Conservation (phyloP, 2,329 filamentous ascomycete genomes). For the Ascochyta viciae-villosae region DNA sequence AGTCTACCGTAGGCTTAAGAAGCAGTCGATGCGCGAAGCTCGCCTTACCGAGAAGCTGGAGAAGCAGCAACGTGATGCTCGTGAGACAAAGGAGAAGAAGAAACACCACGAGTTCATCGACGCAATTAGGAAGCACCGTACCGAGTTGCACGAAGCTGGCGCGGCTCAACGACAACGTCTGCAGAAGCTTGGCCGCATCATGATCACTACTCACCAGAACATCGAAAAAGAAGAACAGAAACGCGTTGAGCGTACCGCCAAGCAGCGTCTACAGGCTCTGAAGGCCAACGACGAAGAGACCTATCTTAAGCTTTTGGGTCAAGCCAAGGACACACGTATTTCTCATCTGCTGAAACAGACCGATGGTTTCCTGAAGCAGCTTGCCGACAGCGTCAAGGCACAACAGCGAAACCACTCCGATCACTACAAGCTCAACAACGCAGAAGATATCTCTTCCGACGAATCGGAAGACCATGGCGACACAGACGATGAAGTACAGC, state of each 20-base stretch:
- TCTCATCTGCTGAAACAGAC: conserved; percentile 96
- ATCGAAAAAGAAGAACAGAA: conserved; percentile 99
- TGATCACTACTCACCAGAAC: conserved; percentile 88
- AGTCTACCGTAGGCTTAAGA: conserved; percentile 93
- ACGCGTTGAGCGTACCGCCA: conserved; percentile 94
- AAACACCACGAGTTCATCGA: conserved; percentile 92
- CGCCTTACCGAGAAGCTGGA: conserved; percentile 98
- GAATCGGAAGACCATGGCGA: conserved; percentile 69
- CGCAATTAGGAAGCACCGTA: conserved; percentile 81
- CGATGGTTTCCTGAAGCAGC: conserved; percentile 94
- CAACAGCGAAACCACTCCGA: conserved; percentile 87
- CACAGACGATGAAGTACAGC: conserved; percentile 69
- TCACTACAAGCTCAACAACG: conserved; percentile 73
- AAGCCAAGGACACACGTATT: conserved; percentile 99
- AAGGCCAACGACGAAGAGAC: conserved; percentile 99
- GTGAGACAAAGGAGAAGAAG: conserved; percentile 96
- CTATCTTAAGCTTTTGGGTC: conserved; percentile 95
- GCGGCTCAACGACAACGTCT: conserved; percentile 74
- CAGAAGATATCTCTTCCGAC: conserved; percentile 57
- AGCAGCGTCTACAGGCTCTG: conserved; percentile 98
- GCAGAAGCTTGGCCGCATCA: conserved; percentile 86
- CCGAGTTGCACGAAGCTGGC: conserved; percentile 75
- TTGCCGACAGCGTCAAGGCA: conserved; percentile 90
- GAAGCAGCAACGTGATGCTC: conserved; percentile 96
- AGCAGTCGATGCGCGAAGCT: conserved; percentile 92